These are phyloP conservation scores for Ascocoryne sarcoides DNA, from an alignment of 2,329 filamentous ascomycete species.

Conservation along the genomic window DNA sequence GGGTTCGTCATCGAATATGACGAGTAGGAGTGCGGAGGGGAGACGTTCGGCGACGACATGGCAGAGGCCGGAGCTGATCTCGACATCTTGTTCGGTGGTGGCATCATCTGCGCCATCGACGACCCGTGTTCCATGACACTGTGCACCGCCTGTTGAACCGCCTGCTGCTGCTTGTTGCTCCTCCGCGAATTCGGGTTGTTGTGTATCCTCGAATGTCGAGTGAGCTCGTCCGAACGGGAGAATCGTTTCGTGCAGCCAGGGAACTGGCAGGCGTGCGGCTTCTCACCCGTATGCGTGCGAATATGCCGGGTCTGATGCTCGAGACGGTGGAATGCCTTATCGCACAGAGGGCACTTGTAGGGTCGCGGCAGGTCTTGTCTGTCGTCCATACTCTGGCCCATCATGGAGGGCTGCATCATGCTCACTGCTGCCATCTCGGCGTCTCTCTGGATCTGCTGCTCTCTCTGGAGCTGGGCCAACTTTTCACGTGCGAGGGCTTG, in stretches of 20 bases:
- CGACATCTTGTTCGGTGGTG: slow-evolving; percentile 65
- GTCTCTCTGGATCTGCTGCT: slow-evolving; percentile 30
- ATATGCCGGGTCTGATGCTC: slow-evolving; percentile 55
- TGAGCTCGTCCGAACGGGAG: slow-evolving; percentile 91
- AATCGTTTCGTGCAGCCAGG: slow-evolving; percentile 96
- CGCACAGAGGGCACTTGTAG: slow-evolving; percentile 97
- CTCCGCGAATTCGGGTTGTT: slow-evolving; percentile 96
- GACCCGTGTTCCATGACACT: slow-evolving; percentile 42
- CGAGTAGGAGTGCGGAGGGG: slow-evolving; percentile 82
- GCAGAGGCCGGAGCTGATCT: slow-evolving; percentile 83
- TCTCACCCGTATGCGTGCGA: slow-evolving; percentile 94
- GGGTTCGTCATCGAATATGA: slow-evolving; percentile 59
- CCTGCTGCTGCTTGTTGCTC: slow-evolving; percentile 67
- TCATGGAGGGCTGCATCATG: slow-evolving; percentile 28
- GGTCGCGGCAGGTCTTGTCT: slow-evolving; percentile 72
- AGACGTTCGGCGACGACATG: slow-evolving; percentile 88
- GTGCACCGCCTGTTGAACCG: slow-evolving; percentile 38
- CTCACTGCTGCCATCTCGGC: slow-evolving; percentile 44
- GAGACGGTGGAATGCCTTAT: slow-evolving; percentile 95
- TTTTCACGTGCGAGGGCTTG: slow-evolving; percentile 25
- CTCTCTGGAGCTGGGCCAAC: slow-evolving; percentile 23
- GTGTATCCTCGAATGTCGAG: slow-evolving; percentile 94
- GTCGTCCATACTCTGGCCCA: slow-evolving; percentile 30
- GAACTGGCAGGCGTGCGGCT: slow-evolving; percentile 92
- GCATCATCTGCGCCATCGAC: slow-evolving; percentile 59